Evolutionary conservation across 148 eudicot species (phyloP), one percentile per base, ranked within the genome.

Genomic region (Rhododendron ferrugineum): DNA sequence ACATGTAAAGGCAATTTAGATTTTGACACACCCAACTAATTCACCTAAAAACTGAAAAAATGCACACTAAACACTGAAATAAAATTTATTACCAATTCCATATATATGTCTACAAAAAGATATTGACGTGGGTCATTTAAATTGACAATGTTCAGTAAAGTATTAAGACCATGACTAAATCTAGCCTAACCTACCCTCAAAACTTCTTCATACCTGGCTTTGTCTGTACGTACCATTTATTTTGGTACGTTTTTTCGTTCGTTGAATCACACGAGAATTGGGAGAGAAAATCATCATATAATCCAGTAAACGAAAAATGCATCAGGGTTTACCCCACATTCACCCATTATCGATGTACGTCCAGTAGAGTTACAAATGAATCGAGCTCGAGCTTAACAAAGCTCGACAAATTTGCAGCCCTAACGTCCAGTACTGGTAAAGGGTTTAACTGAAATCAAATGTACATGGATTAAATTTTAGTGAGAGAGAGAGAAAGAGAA

Each of bases 281-380:
- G 56, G 7, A 56, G 23, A 56, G 7, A 56, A 60, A 60, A 60
- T 18, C 14, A 3, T 20, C 26, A 60, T n/a, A 22, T 22, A 22
- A 20, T 18, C 9, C 62, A 4, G 2, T 56, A 56, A 56, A 56
- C 8, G 1, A 56, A 14, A 40, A 56, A 52, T 52, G 20, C 56
- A 15, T 46, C 5, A n/a, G 16, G 22, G 22, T 2, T 54, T 60
- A 6, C 2, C 66, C 26, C 28, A 26, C 13, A 66, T n/a, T 26
- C 72, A 66, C 32, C 68, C 28, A 23, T 22, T 60, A 60, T 23
- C 64, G 9, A 23, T 36, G 32, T 20, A 5, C 5, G 0, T 46
- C 3, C 0, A 9, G 11, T 9, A 10, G 1, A 9, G 0, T 3
- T 46, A 0, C 1, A 46, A 46, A 46, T 9, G 0, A 46, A 40